A percentile compares a stretch with the other conserved stretches of the same genome.
phyloP scores from a whole-genome alignment of 164 flowering plant species.

The Chloranthus sessilifolius region DNA sequence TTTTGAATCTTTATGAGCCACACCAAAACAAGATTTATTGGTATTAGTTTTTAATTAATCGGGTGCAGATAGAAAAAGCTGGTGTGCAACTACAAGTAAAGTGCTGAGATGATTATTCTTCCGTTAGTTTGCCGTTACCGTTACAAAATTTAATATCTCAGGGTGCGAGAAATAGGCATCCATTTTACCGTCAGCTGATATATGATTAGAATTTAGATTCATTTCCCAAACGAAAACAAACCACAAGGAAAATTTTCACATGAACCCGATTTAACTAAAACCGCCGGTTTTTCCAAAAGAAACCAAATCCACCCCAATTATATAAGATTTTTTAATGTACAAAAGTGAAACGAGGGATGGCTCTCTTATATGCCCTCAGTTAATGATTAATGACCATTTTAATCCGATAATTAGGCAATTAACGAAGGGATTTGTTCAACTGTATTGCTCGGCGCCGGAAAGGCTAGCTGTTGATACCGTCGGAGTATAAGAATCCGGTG shows the following conservation, averaged over 20 bases:
- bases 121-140: too few relatives aligned
- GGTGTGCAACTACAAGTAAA: too few relatives aligned
- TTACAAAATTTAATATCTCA: too few relatives aligned
- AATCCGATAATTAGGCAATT: conserved; percentile 24
- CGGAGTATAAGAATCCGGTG: conserved; percentile 33
- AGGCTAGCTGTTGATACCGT: conserved; percentile 34
- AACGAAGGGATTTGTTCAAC: conserved; percentile 25
- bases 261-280: conserved; percentile 13
- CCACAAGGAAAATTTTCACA: conserved; percentile 18
- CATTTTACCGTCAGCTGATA: too few relatives aligned
- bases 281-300: conserved; percentile 11
- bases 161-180: too few relatives aligned
- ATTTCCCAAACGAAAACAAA: too few relatives aligned
- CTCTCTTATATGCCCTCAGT: not conserved
- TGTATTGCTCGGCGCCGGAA: conserved; percentile 34
- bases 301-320: conserved; percentile 2
- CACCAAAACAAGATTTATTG: too few relatives aligned
- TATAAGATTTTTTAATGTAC: not conserved
- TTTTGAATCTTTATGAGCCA: too few relatives aligned
- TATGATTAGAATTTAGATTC: too few relatives aligned
- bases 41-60: too few relatives aligned
- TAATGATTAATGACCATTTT: conserved; percentile 4
- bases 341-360: conserved; percentile 4
- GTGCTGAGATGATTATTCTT: too few relatives aligned
- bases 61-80: too few relatives aligned